Conservation (phyloP, 306 rosid genomes). For the Astragalus glycyphyllos region DNA sequence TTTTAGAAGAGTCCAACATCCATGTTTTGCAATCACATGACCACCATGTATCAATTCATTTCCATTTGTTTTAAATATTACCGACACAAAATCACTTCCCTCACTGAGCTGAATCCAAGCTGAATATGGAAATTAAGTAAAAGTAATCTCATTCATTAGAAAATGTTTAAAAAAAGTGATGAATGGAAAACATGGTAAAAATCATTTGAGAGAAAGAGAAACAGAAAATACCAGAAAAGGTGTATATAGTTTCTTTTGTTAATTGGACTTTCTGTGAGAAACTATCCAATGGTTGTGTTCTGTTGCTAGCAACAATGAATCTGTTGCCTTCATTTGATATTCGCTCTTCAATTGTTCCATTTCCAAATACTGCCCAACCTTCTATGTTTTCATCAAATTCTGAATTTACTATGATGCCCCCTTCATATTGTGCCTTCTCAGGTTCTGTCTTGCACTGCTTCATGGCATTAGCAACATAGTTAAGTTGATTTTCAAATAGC, state of each 20-base stretch:
- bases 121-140: conserved; percentile 33
- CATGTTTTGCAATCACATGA: conserved; percentile 54
- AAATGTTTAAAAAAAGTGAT: conserved; percentile 25
- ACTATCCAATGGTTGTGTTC: conserved; percentile 60
- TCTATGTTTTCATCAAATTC: conserved; percentile 59
- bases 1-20: conserved; percentile 77
- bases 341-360: conserved; percentile 57
- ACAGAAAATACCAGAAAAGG: conserved; percentile 59
- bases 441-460: conserved; percentile 76
- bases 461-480: conserved; percentile 26
- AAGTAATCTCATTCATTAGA: not conserved
- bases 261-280: conserved; percentile 69
- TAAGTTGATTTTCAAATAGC: not conserved
- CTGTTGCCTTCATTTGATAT: conserved; percentile 62
- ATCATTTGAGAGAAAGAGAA: conserved; percentile 9
- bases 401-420: conserved; percentile 84
- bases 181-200: not conserved
- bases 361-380: conserved; percentile 70
- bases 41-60: conserved; percentile 57
- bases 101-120: conserved; percentile 77
- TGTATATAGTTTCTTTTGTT: conserved; percentile 56
- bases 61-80: conserved; percentile 49
- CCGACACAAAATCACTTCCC: conserved; percentile 64
- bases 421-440: conserved; percentile 61
- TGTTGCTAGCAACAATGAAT: conserved; percentile 60